Conservation (phyloP, 495 filamentous ascomycete genomes). For the Penicillium canariense region DNA sequence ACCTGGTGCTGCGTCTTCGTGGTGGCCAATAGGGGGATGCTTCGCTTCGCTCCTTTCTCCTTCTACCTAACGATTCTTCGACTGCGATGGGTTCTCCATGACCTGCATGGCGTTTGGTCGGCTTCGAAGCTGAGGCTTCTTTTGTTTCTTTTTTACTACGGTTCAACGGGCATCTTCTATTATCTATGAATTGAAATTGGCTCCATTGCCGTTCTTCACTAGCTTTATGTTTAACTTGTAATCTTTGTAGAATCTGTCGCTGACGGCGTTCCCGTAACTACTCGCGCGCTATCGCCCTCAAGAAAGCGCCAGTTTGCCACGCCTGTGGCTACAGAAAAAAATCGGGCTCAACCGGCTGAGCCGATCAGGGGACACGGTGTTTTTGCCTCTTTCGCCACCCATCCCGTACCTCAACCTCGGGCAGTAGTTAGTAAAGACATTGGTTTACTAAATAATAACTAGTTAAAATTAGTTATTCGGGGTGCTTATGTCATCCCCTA, state of each 20-base stretch:
- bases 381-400: not conserved
- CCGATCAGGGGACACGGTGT: not conserved
- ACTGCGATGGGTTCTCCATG: constrained; percentile 31
- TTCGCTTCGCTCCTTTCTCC: constrained; percentile 20
- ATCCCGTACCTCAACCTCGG: not conserved
- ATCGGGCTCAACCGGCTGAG: not conserved
- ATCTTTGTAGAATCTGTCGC: not conserved
- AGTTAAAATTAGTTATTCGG: not conserved
- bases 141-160: constrained; percentile 23
- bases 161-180: constrained; percentile 34
- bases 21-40: constrained; percentile 62
- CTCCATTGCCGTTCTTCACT: constrained; percentile 11
- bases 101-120: constrained; percentile 47
- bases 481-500: constrained; percentile 10
- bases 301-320: not conserved
- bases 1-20: constrained; percentile 84
- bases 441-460: too few species aligned
- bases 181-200: constrained; percentile 20
- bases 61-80: not conserved
- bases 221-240: not conserved
- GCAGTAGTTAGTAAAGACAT: too few species aligned
- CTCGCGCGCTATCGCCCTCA: not conserved
- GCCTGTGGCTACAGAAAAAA: not conserved
- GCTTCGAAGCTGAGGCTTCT: constrained; percentile 35
- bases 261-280: not conserved